Conservation (phyloP, 345 rosid genomes). For the Microcos paniculata region DNA sequence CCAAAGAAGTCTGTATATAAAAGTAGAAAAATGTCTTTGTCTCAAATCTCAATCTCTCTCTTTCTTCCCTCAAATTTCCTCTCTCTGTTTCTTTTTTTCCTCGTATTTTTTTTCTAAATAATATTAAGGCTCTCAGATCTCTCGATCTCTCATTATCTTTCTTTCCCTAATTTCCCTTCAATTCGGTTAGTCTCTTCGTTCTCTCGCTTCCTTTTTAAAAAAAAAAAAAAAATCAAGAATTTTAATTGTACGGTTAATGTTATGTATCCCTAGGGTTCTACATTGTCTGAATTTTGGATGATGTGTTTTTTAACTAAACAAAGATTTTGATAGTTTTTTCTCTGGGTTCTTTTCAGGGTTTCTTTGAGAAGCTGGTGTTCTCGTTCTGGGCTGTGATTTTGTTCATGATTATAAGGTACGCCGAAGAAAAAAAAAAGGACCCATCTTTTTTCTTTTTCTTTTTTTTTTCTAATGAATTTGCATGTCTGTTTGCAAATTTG, state of each 20-base stretch:
- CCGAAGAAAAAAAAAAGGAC: not conserved
- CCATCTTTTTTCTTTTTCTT: not conserved
- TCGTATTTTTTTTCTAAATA: not conserved
- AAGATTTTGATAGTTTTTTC: not conserved
- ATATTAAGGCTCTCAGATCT: not conserved
- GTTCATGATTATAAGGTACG: constrained; percentile 34
- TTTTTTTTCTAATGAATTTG: not conserved
- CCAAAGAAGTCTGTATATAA: not conserved
- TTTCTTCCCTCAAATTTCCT: constrained; percentile 2
- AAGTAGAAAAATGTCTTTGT: not conserved
- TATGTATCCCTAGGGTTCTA: constrained; percentile 7
- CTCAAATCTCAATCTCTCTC: not conserved
- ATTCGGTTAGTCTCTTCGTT: constrained; percentile 10
- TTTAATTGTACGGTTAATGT: constrained; percentile 7
- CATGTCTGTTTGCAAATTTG: not conserved
- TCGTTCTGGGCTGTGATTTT: constrained; percentile 24
- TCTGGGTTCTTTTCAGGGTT: constrained; percentile 19
- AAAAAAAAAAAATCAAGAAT: not conserved
- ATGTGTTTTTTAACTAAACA: not conserved
- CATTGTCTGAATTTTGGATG: not conserved
- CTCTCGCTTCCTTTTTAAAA: not conserved
- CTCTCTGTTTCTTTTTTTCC: not conserved
- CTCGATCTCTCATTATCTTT: constrained; percentile 17
- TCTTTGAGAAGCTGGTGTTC: constrained; percentile 7
- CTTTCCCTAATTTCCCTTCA: constrained; percentile 4